phyloP scores from a whole-genome alignment of 495 filamentous ascomycete genomes.

The Penicillium pulvis region DNA sequence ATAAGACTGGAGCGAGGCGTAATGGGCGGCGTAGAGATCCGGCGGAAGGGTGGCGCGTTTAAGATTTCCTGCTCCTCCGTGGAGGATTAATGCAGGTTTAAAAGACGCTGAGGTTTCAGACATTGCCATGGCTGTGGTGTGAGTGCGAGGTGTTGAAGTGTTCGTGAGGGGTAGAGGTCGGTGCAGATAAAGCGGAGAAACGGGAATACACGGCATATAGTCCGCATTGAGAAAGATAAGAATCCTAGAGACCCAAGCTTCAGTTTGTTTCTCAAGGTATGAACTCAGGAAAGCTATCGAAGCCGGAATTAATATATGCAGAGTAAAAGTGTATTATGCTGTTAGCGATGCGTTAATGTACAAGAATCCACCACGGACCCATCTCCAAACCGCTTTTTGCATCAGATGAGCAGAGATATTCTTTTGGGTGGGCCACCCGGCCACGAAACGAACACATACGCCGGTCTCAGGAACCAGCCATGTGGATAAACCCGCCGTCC shows the following conservation, averaged over 20 bases:
- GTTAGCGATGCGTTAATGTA: slow-evolving; percentile 46
- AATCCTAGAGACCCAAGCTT: not conserved
- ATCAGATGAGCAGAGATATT: slow-evolving; percentile 26
- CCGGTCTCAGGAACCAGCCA: slow-evolving; percentile 22
- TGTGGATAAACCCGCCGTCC: slow-evolving; percentile 35
- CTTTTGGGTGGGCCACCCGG: slow-evolving; percentile 13
- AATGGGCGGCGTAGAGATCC: slow-evolving; percentile 59
- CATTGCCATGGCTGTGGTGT: slow-evolving; percentile 8
- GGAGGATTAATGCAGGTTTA: slow-evolving; percentile 76
- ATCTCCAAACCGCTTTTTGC: slow-evolving; percentile 23
- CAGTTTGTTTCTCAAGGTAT: too few relatives aligned
- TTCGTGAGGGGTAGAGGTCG: slow-evolving; percentile 13
- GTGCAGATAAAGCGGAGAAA: slow-evolving; percentile 4
- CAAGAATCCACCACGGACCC: slow-evolving; percentile 32
- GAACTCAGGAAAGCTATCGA: too few relatives aligned
- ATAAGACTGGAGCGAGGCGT: slow-evolving; percentile 64
- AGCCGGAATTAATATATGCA: slow-evolving; percentile 15
- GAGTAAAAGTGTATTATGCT: slow-evolving; percentile 38
- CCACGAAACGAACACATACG: slow-evolving; percentile 21
- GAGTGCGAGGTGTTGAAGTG: not conserved
- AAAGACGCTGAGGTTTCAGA: slow-evolving; percentile 24
- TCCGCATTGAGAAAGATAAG: slow-evolving; percentile 7
- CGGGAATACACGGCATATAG: not conserved
- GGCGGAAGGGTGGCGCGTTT: slow-evolving; percentile 66
- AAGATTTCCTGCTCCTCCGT: slow-evolving; percentile 87